Evolutionary conservation across 2,329 filamentous ascomycete species (phyloP), one percentile per base, ranked within the genome.

Genomic region (Leptographium radiaticola): DNA sequence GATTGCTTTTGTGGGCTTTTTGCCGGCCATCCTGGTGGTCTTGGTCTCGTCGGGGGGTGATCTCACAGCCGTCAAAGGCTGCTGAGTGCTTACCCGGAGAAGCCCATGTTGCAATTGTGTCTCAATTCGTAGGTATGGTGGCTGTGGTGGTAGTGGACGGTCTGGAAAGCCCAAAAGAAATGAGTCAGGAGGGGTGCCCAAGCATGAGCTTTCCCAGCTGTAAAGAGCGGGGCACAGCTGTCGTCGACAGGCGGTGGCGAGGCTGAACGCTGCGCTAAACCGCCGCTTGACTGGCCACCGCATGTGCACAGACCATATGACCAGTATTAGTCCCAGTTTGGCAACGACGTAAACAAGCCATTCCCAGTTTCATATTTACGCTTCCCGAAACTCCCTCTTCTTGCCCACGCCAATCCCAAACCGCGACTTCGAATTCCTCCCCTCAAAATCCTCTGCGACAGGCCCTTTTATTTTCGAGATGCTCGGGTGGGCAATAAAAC

Each of bases 401-500:
- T 36, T 25, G 25, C 25, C 5, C 25, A 25, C 25, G 25, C 25
- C 25, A 25, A 25, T 25, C 25, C 25, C 25, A 25, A 25, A 25
- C 25, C 25, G 25, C 25, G 25, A 25, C 2, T 25, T 2, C 25
- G 25, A 2, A 2, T 36, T 9, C 12, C n/a, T 36, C 33, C 11
- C 48, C 42, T 18, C 7, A 31, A n/a, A 10, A 11, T 20, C 18
- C 42, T 44, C 20, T 12, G 13, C 18, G 18, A n/a, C 12, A 44
- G 42, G 8, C 18, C 4, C 20, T 18, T 30, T 12, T 51, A 8
- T 48, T 49, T n/a, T 34, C 55, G 61, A 42, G 38, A 81, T 82
- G 79, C 70, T 82, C 56, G 77, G 77, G 59, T 82, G 79, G 79
- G 77, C 79, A 68, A 66, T 81, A 60, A 76, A 72, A 62, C 72